Percentiles rank a stretch among this genome's conserved stretches.
These are phyloP conservation scores for Mycosarcoma mackinlayi DNA, from an alignment of 1,284 basidiomycete species.

Conservation along the genomic window DNA sequence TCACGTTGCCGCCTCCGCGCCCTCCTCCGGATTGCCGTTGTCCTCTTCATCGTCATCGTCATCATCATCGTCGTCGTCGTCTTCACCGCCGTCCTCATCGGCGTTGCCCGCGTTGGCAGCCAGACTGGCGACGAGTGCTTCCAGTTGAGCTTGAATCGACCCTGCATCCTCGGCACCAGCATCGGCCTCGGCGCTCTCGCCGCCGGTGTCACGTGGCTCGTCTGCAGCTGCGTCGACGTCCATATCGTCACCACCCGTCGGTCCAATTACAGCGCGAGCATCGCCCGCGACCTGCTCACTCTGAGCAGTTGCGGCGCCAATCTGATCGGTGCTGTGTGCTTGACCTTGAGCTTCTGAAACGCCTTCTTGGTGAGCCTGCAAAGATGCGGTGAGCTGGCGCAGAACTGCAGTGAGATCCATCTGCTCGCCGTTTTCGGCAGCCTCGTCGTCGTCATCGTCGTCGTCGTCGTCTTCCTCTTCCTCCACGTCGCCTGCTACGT, in stretches of 20 bases:
- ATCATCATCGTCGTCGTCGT: slow-evolving; percentile 10
- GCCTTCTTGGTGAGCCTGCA: slow-evolving; percentile 41
- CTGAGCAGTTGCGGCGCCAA: not conserved
- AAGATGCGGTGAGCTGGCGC: slow-evolving; percentile 55
- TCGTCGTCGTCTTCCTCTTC: slow-evolving; percentile 12
- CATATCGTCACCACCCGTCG: slow-evolving; percentile 9
- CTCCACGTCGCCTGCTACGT: slow-evolving; percentile 27
- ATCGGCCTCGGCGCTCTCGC: not conserved
- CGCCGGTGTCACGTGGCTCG: slow-evolving; percentile 1
- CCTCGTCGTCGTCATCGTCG: slow-evolving; percentile 21
- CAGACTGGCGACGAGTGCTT: slow-evolving; percentile 56
- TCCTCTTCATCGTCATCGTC: slow-evolving; percentile 8
- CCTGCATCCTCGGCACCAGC: slow-evolving; percentile 20
- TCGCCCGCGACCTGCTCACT: not conserved
- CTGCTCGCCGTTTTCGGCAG: slow-evolving; percentile 25
- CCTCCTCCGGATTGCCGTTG: no score
- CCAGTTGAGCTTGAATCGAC: slow-evolving; percentile 52
- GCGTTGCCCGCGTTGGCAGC: slow-evolving; percentile 41
- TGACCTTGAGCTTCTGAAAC: slow-evolving; percentile 13
- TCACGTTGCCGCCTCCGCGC: no score
- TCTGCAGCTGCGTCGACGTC: slow-evolving; percentile 24
- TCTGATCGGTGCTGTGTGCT: not conserved
- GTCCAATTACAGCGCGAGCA: not conserved
- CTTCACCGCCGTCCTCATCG: slow-evolving; percentile 36
- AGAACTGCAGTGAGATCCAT: slow-evolving; percentile 52